These are phyloP conservation scores for Linum lewisii DNA, from an alignment of 345 rosid species.

Conservation along the genomic window DNA sequence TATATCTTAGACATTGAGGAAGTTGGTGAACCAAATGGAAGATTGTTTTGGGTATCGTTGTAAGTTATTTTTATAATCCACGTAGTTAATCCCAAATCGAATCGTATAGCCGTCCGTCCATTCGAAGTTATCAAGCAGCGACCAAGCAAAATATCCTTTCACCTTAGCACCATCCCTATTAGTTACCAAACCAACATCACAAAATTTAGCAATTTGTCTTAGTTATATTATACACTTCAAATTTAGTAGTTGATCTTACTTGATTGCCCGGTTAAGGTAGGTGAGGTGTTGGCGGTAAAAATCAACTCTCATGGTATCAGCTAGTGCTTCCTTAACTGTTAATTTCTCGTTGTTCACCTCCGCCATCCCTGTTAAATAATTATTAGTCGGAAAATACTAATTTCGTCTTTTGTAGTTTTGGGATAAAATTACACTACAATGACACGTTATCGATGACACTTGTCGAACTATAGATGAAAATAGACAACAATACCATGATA, in stretches of 20 bases:
- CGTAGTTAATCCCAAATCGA: slow-evolving; percentile 32
- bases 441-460: no score
- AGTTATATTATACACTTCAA: no score
- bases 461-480: no score
- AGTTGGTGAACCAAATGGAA: background rate
- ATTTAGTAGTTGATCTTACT: background rate
- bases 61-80: slow-evolving; percentile 30
- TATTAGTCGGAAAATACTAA: no score
- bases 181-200: no score
- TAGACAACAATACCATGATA: no score
- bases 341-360: background rate
- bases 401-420: no score
- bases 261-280: slow-evolving; percentile 7
- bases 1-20: no score
- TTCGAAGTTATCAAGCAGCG: slow-evolving; percentile 39
- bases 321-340: slow-evolving; percentile 2
- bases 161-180: background rate
- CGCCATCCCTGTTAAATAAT: background rate
- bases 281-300: slow-evolving; percentile 1
- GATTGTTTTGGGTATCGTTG: slow-evolving; percentile 27
- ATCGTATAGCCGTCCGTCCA: slow-evolving; percentile 25
- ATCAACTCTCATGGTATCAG: slow-evolving; percentile 2
- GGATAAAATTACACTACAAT: no score
- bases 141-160: slow-evolving; percentile 40
- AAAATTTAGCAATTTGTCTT: no score